Evolutionary conservation across 2,329 filamentous ascomycete genomes (phyloP).

Genomic region (Trichoderma sp.): DNA sequence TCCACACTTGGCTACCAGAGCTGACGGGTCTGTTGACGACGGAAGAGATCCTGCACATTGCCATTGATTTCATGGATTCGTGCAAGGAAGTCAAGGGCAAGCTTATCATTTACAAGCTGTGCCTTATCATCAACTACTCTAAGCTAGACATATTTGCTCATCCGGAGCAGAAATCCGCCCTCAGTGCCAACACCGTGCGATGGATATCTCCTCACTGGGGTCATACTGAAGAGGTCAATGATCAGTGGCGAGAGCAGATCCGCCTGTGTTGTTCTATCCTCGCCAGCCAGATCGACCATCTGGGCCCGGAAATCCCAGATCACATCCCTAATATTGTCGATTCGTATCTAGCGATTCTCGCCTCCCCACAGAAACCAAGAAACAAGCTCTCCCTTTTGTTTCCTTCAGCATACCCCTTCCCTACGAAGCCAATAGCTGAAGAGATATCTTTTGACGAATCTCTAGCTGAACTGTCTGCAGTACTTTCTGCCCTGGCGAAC

Average conservation of each 20-base stretch:
- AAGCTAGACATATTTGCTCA: conserved; percentile 76
- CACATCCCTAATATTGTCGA: conserved; percentile 89
- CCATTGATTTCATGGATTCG: conserved; percentile 90
- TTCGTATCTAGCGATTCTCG: conserved; percentile 76
- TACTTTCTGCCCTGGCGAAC: conserved; percentile 78
- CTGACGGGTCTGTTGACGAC: conserved; percentile 71
- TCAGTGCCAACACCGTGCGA: conserved; percentile 76
- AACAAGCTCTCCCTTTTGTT: conserved; percentile 82
- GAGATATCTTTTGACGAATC: conserved; percentile 73
- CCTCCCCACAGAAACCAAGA: conserved; percentile 50
- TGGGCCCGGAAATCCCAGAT: conserved; percentile 77
- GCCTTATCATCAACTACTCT: conserved; percentile 89
- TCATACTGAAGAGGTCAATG: conserved; percentile 64
- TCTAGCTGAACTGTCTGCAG: conserved; percentile 80
- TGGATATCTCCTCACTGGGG: conserved; percentile 98
- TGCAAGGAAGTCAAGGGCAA: conserved; percentile 86
- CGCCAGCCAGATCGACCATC: conserved; percentile 75
- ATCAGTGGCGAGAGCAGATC: conserved; percentile 90
- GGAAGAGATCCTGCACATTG: conserved; percentile 85
- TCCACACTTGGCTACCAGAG: conserved; percentile 96
- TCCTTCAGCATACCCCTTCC: conserved; percentile 86
- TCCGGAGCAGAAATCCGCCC: conserved; percentile 68
- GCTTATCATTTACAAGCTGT: conserved; percentile 84
- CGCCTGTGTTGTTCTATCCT: conserved; percentile 90
- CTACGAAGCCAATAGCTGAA: conserved; percentile 63